Evolutionary conservation across 768 basidiomycete genomes (phyloP).

Genomic region (Suillus ampliporus): DNA sequence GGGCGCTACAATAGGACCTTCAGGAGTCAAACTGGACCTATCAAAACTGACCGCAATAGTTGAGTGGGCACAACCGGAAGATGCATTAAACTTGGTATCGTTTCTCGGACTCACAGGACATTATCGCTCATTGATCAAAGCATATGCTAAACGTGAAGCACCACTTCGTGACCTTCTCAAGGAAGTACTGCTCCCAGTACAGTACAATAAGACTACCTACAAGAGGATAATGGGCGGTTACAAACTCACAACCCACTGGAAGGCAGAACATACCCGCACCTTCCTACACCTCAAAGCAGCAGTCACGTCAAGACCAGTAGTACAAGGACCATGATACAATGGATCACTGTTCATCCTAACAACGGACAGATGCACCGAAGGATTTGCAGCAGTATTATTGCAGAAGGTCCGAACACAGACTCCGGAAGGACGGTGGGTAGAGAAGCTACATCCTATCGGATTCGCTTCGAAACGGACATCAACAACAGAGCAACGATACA

Average conservation of each 20-base stretch:
- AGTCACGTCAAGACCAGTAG: slow-evolving; percentile 39
- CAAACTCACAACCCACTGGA: slow-evolving; percentile 19
- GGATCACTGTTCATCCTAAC: slow-evolving; percentile 43
- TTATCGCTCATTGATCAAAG: slow-evolving; percentile 16
- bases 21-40: slow-evolving; percentile 7
- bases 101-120: slow-evolving; percentile 21
- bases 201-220: too few species aligned
- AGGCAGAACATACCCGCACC: slow-evolving; percentile 23
- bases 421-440: slow-evolving; percentile 25
- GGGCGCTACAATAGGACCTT: not conserved
- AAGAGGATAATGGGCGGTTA: too few species aligned
- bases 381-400: slow-evolving; percentile 39
- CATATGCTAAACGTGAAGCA: slow-evolving; percentile 9
- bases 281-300: slow-evolving; percentile 39
- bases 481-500: slow-evolving; percentile 34
- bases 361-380: slow-evolving; percentile 39
- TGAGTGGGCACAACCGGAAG: slow-evolving; percentile 15
- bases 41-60: slow-evolving; percentile 12
- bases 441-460: slow-evolving; percentile 20
- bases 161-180: slow-evolving; percentile 6
- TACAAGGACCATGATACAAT: slow-evolving; percentile 38
- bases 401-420: slow-evolving; percentile 26
- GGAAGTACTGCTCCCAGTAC: slow-evolving; percentile 8
- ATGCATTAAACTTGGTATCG: not conserved
- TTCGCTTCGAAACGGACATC: slow-evolving; percentile 43